These are phyloP conservation scores for Talaromyces borbonicus DNA, from an alignment of 495 filamentous ascomycete species.

Conservation along the genomic window DNA sequence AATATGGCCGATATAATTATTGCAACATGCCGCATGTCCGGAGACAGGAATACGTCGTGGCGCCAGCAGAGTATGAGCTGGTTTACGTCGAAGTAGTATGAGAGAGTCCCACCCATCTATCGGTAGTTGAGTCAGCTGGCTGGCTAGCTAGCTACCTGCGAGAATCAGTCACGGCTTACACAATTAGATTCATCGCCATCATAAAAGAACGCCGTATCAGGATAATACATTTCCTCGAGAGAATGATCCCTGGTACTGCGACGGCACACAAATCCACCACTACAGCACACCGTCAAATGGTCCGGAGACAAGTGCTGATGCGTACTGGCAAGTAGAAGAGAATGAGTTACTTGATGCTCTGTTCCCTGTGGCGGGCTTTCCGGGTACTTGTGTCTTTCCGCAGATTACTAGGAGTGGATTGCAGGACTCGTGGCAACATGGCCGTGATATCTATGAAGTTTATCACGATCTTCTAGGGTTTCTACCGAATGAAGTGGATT, in stretches of 20 bases:
- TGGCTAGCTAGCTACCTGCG: no score
- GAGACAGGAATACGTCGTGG: conserved; percentile 40
- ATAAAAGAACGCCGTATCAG: conserved; percentile 63
- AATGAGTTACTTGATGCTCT: conserved; percentile 37
- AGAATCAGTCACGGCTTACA: not conserved
- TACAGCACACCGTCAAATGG: conserved; percentile 38
- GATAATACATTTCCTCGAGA: conserved; percentile 59
- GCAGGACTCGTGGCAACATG: conserved; percentile 57
- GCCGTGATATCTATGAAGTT: conserved; percentile 51
- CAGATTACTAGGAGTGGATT: conserved; percentile 57
- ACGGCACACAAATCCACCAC: conserved; percentile 50
- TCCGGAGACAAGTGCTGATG: conserved; percentile 27
- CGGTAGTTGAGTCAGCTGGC: not conserved
- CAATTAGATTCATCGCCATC: conserved; percentile 58
- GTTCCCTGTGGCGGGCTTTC: conserved; percentile 37
- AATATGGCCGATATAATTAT: conserved; percentile 56
- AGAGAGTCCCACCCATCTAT: not conserved
- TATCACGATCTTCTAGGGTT: conserved; percentile 52
- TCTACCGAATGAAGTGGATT: conserved; percentile 37
- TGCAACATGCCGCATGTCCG: conserved; percentile 74
- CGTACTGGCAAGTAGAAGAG: conserved; percentile 49
- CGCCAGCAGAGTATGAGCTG: conserved; percentile 40
- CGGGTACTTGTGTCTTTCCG: conserved; percentile 59
- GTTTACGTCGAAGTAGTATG: conserved; percentile 57
- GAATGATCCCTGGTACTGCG: conserved; percentile 54